Conservation (phyloP, 768 basidiomycete species). For the Suillus plorans region DNA sequence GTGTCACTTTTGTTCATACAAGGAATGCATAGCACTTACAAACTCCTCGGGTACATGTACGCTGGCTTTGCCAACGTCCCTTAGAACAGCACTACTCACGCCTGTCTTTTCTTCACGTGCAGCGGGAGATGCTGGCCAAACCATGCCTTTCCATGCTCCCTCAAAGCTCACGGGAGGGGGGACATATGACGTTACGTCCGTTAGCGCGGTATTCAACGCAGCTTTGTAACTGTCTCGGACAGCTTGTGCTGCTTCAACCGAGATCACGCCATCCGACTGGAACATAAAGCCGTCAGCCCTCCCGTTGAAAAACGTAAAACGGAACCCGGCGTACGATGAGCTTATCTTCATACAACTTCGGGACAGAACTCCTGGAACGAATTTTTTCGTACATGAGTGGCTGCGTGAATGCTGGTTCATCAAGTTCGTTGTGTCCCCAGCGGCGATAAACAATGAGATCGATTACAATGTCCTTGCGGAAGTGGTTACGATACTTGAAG, state of each 20-base stretch:
- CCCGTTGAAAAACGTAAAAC: background rate
- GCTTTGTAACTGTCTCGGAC: constrained; percentile 60
- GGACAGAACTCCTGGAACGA: constrained; percentile 71
- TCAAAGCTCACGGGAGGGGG: constrained; percentile 58
- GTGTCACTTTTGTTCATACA: background rate
- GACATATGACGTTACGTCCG: constrained; percentile 43
- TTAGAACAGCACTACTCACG: constrained; percentile 49
- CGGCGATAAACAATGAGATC: constrained; percentile 88
- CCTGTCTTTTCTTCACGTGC: constrained; percentile 71
- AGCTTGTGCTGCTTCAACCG: constrained; percentile 43
- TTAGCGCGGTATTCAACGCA: constrained; percentile 62
- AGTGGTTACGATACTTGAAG: constrained; percentile 82
- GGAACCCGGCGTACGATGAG: constrained; percentile 53
- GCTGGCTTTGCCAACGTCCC: constrained; percentile 64
- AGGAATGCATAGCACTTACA: constrained; percentile 42
- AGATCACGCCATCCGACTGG: constrained; percentile 41
- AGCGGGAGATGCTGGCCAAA: constrained; percentile 58
- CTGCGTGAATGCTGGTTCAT: constrained; percentile 83
- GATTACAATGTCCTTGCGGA: constrained; percentile 89
- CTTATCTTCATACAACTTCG: constrained; percentile 77
- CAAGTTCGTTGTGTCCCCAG: constrained; percentile 90
- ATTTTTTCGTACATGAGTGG: constrained; percentile 93
- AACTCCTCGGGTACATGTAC: constrained; percentile 59
- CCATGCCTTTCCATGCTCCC: constrained; percentile 61
- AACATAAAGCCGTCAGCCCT: background rate